Evolutionary conservation across 176 grass and related monocot genomes (phyloP).

Genomic region (Thalia dealbata): DNA sequence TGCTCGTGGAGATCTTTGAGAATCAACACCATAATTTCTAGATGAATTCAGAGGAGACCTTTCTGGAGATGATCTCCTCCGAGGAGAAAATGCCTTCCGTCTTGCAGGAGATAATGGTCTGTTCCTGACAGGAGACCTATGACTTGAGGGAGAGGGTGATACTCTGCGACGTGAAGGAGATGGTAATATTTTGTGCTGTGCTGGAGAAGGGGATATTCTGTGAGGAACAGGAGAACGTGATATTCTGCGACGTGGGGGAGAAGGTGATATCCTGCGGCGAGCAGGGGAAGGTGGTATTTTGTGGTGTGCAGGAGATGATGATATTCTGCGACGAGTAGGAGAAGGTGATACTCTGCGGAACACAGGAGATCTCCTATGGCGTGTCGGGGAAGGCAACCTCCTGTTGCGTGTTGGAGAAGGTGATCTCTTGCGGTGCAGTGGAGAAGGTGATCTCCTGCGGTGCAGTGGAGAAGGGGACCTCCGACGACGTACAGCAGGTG

Average conservation of each 20-base stretch:
- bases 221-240: not conserved
- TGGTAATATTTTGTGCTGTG: not conserved
- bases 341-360: not conserved
- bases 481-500: not conserved
- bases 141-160: slow-evolving; percentile 43
- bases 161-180: slow-evolving; percentile 23
- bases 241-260: not conserved
- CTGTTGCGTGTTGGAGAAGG: slow-evolving; percentile 33
- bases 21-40: slow-evolving; percentile 31
- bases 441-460: slow-evolving; percentile 4
- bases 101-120: slow-evolving; percentile 28
- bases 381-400: not conserved
- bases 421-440: slow-evolving; percentile 31
- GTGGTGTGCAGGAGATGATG: not conserved
- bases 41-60: slow-evolving; percentile 36
- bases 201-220: not conserved
- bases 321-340: not conserved
- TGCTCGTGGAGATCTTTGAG: slow-evolving; percentile 24
- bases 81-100: slow-evolving; percentile 25
- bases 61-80: slow-evolving; percentile 4
- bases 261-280: not conserved
- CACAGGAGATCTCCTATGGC: not conserved
- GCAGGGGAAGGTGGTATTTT: slow-evolving; percentile 14
- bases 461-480: not conserved
- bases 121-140: slow-evolving; percentile 41